Base-by-base conservation (phyloP, 2,329 filamentous ascomycete genomes). In the Trichophyton benhamiae region DNA sequence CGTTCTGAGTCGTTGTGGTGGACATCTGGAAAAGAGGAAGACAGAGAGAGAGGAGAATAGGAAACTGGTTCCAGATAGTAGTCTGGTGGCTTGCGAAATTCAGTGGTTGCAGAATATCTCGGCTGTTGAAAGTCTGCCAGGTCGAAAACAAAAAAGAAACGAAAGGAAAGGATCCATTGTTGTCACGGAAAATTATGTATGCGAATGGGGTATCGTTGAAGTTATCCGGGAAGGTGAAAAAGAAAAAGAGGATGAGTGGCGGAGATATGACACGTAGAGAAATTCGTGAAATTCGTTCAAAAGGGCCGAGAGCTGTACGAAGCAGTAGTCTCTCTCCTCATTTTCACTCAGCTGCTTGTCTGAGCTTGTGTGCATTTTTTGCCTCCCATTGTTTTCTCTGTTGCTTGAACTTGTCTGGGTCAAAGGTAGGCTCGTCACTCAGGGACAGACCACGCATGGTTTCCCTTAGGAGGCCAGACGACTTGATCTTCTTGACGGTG, bases 321-420 rank as follows among this genome's bases (percentile, higher is more conserved):
- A 13, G 33, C 11, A 38, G 33, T 38, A 13, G 33, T 3, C 11
- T 38, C 33, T 36, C 33, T 38, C 33, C 33, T 38, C 8, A 11
- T 38, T 61, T 22, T 55, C 42, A 61, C 20, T 17, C 60, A 62
- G 17, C 38, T 61, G 60, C 38, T 49, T 63, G 61, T 44, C 61
- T 55, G 33, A 62, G 49, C 58, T 65, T 70, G 65, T 72, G 75
- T 65, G 70, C 70, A 60, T 69, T 71, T 41, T 73, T 72, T 27
- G 78, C 77, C 64, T 81, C 79, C 71, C 76, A 77, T 48, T 77
- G 73, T 67, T 79, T 67, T 53, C 78, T 75, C 59, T 74, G 72
- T 62, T 76, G 73, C 65, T 76, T 77, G 68, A 78, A 76, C 60
- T 79, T 77, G 36, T 80, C 77, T 36, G 76, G 72, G 59, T 82